These are phyloP conservation scores for Volvox reticuliferus DNA, from an alignment of 139 green algal species.

Conservation along the genomic window DNA sequence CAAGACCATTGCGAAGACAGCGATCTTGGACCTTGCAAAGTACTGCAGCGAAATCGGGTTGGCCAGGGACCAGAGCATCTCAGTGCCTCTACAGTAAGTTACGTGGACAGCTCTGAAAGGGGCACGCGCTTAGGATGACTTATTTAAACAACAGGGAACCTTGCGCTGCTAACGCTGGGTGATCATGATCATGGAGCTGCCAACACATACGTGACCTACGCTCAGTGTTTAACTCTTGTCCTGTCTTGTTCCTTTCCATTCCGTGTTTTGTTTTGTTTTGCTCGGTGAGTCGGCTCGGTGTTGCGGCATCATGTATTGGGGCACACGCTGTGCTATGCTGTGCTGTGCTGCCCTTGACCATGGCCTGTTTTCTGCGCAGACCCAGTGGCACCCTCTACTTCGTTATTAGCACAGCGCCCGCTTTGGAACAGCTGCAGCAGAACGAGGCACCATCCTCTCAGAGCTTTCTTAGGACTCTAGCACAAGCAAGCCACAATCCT, in stretches of 20 bases:
- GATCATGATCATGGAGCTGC: no score
- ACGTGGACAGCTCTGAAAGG: no score
- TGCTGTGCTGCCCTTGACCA: background rate
- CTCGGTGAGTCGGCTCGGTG: no score
- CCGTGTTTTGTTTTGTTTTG: background rate
- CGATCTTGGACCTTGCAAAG: conserved; percentile 18
- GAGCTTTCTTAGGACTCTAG: background rate
- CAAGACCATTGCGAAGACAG: conserved; percentile 47
- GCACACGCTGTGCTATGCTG: no score
- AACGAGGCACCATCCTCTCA: background rate
- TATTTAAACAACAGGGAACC: no score
- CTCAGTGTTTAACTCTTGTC: background rate
- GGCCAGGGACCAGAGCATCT: background rate
- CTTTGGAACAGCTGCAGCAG: background rate
- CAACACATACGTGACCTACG: background rate
- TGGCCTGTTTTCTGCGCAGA: background rate
- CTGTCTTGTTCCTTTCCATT: background rate
- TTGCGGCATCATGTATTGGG: no score
- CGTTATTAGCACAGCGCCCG: conserved; percentile 13
- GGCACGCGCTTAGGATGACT: no score
- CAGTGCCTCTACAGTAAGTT: conserved; percentile 22
- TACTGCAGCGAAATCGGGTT: conserved; percentile 38
- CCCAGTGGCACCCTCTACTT: conserved; percentile 29
- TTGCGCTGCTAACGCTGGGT: no score
- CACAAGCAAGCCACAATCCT: background rate